Conservation (phyloP, 1,284 basidiomycete genomes). For the Irpex sp. region DNA sequence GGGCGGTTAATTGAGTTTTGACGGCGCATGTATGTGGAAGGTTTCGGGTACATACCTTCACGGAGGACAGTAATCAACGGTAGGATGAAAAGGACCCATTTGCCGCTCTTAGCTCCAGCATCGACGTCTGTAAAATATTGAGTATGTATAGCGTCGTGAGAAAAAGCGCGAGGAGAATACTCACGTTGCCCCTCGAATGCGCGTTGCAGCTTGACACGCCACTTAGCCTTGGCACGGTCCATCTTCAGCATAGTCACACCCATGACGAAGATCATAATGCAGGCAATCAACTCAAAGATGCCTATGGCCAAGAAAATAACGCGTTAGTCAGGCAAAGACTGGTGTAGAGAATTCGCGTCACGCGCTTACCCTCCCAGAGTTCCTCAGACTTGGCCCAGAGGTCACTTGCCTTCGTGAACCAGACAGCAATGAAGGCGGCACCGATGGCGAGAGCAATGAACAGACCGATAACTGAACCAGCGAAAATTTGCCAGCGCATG, state of each 20-base stretch:
- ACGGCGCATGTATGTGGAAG: neutral
- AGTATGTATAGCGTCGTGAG: neutral
- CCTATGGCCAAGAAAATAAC: constrained; percentile 40
- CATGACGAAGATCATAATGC: constrained; percentile 67
- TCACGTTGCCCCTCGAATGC: constrained; percentile 67
- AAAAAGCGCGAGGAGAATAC: constrained; percentile 12
- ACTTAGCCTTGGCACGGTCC: constrained; percentile 78
- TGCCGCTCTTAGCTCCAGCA: constrained; percentile 48
- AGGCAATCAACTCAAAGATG: constrained; percentile 78
- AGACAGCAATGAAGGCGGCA: constrained; percentile 74
- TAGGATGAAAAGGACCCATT: constrained; percentile 85
- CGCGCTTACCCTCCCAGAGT: constrained; percentile 57
- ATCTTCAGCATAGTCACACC: constrained; percentile 49
- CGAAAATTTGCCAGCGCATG: constrained; percentile 73
- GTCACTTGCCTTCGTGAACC: constrained; percentile 75
- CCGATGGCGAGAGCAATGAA: constrained; percentile 75
- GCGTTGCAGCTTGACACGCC: constrained; percentile 82
- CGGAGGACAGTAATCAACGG: constrained; percentile 89
- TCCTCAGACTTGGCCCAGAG: constrained; percentile 74
- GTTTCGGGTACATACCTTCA: constrained; percentile 56
- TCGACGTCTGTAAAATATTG: constrained; percentile 34
- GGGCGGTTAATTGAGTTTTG: neutral
- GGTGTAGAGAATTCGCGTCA: neutral
- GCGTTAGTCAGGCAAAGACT: too few relatives aligned
- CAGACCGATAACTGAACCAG: constrained; percentile 75